phyloP scores from a whole-genome alignment of 495 filamentous ascomycete species.

The Platismatia glauca region DNA sequence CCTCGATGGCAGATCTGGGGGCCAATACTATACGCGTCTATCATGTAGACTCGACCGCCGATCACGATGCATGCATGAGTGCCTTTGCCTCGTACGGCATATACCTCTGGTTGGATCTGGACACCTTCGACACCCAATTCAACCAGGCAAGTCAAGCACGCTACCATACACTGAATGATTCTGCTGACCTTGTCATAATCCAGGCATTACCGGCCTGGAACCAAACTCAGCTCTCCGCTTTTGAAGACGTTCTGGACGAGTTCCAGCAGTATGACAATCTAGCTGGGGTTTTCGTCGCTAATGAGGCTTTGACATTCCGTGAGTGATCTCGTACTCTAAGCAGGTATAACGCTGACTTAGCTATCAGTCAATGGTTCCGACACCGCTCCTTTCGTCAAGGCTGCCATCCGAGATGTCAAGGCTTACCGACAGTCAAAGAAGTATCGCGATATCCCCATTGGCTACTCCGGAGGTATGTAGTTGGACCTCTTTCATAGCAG shows the following conservation, averaged over 20 bases:
- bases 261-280: constrained; percentile 74
- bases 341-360: constrained; percentile 7
- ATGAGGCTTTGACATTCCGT: constrained; percentile 64
- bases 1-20: constrained; percentile 69
- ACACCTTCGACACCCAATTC: constrained; percentile 74
- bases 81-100: constrained; percentile 64
- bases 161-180: background rate
- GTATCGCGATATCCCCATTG: constrained; percentile 77
- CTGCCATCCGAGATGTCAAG: constrained; percentile 73
- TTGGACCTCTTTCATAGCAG: background rate
- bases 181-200: constrained; percentile 1
- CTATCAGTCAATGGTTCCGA: constrained; percentile 44
- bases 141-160: constrained; percentile 45
- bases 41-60: constrained; percentile 61
- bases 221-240: constrained; percentile 54
- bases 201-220: constrained; percentile 53
- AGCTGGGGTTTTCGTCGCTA: constrained; percentile 76
- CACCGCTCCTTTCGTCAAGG: constrained; percentile 74
- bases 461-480: constrained; percentile 60
- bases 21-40: constrained; percentile 85
- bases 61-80: constrained; percentile 67
- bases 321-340: constrained; percentile 26
- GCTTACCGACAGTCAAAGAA: constrained; percentile 64
- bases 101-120: constrained; percentile 74
- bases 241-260: constrained; percentile 62